Base-by-base conservation (phyloP, 495 filamentous ascomycete genomes). In the Chlorociboria aeruginascens region DNA sequence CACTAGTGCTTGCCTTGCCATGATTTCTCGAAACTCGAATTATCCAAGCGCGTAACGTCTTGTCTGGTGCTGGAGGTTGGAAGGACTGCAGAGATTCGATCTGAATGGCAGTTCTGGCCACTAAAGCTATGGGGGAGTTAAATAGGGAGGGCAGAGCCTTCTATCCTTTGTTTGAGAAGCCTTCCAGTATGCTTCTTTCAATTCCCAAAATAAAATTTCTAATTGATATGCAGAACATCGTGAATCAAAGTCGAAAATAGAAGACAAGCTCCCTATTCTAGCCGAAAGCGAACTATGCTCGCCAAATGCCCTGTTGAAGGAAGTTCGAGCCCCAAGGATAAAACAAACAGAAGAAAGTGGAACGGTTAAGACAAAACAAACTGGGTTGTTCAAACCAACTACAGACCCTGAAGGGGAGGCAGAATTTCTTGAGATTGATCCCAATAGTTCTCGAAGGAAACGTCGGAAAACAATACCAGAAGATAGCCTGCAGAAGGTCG, bases 401-500 rank as follows among this genome's bases (percentile, higher is more conserved):
- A 28, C 14, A 32, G 28, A 33, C 0, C 13, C 9, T 8, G 4
- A 29, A 14, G 31, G 34, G n/a, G 31, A 43, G 17, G 31, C 40
- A 14, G 53, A 50, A 13, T 32, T 55, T 1, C 36, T 59, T 6
- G 57, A 59, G 30, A 49, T 59, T 4, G 52, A 63, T 42, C 35
- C 63, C 0, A 74, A 75, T 46, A 49, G 60, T 11, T 40, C 52
- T 34, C 61, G 70, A 17, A 62, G 66, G 34, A 79, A 81, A 55
- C 65, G 77, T 13, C 65, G 68, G 35, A 78, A 72, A 52, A 73
- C 65, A 10, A 51, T 62, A 51, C 32, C 29, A n/a, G 42, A 32
- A 0, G 13, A 32, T 16, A 25, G 20, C 20, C 20, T 4, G 4
- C 20, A 25, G 20, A 25, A 25, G 20, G 4, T 25, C 20, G 20